Conservation (phyloP, 75 land plant species). For the Pinus tabuliformis region DNA sequence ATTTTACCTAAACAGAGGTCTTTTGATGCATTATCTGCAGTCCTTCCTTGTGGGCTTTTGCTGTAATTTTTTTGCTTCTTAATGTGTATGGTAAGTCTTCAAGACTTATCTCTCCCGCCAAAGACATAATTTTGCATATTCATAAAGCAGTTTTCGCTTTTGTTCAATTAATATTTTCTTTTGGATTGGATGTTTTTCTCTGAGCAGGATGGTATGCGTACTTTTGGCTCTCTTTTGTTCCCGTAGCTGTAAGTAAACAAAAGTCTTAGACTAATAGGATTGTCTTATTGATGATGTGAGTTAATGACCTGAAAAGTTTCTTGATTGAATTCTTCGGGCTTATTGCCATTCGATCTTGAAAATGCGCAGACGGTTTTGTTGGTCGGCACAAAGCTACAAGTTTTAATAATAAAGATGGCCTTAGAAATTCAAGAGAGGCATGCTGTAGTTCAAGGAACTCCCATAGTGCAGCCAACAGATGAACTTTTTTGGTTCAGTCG, state of each 20-base stretch:
- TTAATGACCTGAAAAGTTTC: not conserved
- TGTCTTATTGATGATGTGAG: not conserved
- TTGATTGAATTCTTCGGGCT: not conserved
- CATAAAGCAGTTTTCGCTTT: not conserved
- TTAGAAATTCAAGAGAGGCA: constrained; percentile 25
- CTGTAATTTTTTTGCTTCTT: constrained; percentile 24
- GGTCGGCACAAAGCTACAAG: constrained; percentile 63
- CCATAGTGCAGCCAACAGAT: constrained; percentile 31
- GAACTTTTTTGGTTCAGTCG: constrained; percentile 56
- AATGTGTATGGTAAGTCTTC: constrained; percentile 29
- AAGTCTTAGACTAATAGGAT: not conserved
- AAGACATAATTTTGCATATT: not conserved
- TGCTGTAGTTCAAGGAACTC: constrained; percentile 7
- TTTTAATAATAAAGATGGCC: constrained; percentile 43
- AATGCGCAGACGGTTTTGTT: constrained; percentile 35
- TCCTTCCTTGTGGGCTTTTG: constrained; percentile 25
- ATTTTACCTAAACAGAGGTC: not conserved
- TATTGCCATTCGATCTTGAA: not conserved
- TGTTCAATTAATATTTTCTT: not conserved
- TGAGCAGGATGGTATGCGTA: constrained; percentile 54
- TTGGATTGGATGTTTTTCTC: not conserved
- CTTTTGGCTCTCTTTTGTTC: constrained; percentile 60
- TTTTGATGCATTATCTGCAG: constrained; percentile 13
- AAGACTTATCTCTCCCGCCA: not conserved
- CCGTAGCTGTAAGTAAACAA: constrained; percentile 39